These are phyloP conservation scores for Chenopodium quinoa DNA, from an alignment of 148 eudicot species.

Conservation along the genomic window DNA sequence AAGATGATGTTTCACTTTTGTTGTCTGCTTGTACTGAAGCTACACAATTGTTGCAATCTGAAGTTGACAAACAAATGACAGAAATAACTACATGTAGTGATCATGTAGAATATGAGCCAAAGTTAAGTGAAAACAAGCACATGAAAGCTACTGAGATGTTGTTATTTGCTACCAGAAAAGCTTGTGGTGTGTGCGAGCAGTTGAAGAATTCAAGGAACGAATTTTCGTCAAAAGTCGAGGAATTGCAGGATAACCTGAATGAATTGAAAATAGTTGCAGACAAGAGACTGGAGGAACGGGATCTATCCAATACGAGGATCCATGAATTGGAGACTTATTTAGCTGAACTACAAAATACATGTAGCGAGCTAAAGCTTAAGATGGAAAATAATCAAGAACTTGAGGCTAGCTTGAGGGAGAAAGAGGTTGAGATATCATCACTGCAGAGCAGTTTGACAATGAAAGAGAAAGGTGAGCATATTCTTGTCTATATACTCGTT, in stretches of 20 bases:
- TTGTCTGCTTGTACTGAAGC: conserved; percentile 63
- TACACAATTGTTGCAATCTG: conserved; percentile 42
- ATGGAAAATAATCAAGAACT: conserved; percentile 47
- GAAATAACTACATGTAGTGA: conserved; percentile 36
- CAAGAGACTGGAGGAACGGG: conserved; percentile 53
- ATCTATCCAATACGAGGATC: conserved; percentile 38
- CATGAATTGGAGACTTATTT: conserved; percentile 58
- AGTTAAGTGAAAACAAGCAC: conserved; percentile 33
- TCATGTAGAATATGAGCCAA: conserved; percentile 28
- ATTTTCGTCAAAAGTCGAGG: conserved; percentile 35
- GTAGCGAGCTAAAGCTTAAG: conserved; percentile 48
- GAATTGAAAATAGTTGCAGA: conserved; percentile 41
- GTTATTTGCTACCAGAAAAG: conserved; percentile 47
- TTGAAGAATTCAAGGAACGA: conserved; percentile 37
- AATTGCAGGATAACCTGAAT: conserved; percentile 49
- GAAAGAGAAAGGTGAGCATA: conserved; percentile 55
- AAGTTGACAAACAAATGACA: conserved; percentile 25
- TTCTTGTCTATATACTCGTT: neutral
- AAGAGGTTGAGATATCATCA: conserved; percentile 57
- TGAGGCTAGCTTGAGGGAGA: conserved; percentile 42
- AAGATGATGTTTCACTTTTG: conserved; percentile 46
- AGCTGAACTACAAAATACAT: conserved; percentile 40
- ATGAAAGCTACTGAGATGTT: conserved; percentile 38
- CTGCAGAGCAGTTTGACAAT: conserved; percentile 32
- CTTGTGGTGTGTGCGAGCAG: conserved; percentile 40